Evolutionary conservation across 768 basidiomycete species (phyloP).

Genomic region (Gymnopilus dilepis): DNA sequence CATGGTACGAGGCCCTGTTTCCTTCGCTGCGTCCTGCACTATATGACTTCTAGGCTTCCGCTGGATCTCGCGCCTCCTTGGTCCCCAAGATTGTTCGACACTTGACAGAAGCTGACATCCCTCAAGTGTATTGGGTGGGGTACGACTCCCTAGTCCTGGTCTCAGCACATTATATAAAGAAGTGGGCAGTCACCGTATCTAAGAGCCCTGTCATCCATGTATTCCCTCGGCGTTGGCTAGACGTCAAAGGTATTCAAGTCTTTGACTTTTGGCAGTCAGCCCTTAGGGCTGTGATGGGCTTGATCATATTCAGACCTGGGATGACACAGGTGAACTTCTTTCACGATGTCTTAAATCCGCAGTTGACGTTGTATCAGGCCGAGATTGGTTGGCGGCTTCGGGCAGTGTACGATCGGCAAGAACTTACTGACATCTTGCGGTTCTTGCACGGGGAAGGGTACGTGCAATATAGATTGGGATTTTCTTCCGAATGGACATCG

Average conservation of each 20-base stretch:
- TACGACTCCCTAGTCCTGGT: slow-evolving; percentile 61
- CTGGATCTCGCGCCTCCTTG: slow-evolving; percentile 10
- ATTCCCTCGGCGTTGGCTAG: slow-evolving; percentile 79
- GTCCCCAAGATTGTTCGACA: slow-evolving; percentile 20
- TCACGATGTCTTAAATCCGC: not conserved
- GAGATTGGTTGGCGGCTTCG: slow-evolving; percentile 77
- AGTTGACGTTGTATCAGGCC: slow-evolving; percentile 42
- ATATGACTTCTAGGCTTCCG: slow-evolving; percentile 3
- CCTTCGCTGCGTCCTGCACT: not conserved
- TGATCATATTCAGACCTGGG: slow-evolving; percentile 73
- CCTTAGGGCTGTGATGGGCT: slow-evolving; percentile 66
- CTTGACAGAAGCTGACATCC: slow-evolving; percentile 53
- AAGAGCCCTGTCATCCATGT: slow-evolving; percentile 48
- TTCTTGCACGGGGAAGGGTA: slow-evolving; percentile 59
- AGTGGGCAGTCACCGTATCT: slow-evolving; percentile 65
- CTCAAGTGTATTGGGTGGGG: slow-evolving; percentile 73
- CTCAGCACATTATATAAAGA: slow-evolving; percentile 50
- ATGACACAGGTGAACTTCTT: slow-evolving; percentile 63
- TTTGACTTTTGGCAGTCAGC: slow-evolving; percentile 75
- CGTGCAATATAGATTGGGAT: slow-evolving; percentile 40
- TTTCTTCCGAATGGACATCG: slow-evolving; percentile 25
- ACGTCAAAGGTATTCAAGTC: slow-evolving; percentile 66
- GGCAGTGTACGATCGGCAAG: slow-evolving; percentile 76
- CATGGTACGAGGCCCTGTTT: slow-evolving; percentile 32
- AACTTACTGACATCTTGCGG: slow-evolving; percentile 65